A percentile compares a stretch with the other conserved stretches of the same genome.
These are phyloP conservation scores for Lecanicillium sp. DNA, from an alignment of 2,329 filamentous ascomycete species.

Conservation along the genomic window DNA sequence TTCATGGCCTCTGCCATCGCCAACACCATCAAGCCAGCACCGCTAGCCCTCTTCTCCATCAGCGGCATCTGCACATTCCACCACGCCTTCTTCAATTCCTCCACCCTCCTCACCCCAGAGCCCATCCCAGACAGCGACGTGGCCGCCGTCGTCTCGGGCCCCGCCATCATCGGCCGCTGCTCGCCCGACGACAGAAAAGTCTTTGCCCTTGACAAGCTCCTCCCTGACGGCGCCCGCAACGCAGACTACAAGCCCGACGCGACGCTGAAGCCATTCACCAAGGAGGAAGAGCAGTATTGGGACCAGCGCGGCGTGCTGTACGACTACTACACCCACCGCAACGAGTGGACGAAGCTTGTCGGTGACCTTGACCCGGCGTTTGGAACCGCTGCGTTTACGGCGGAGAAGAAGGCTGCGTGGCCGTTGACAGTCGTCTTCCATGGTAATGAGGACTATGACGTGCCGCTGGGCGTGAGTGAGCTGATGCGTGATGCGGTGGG, in stretches of 20 bases:
- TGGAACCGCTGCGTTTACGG: slow-evolving; percentile 16
- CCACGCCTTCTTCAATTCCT: slow-evolving; percentile 28
- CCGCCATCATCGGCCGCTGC: slow-evolving; percentile 15
- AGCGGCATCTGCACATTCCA: slow-evolving; percentile 27
- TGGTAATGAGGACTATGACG: slow-evolving; percentile 20
- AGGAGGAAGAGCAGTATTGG: neutral
- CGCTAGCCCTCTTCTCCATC: slow-evolving; percentile 25
- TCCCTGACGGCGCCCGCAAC: slow-evolving; percentile 19
- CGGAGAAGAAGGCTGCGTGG: slow-evolving; percentile 17
- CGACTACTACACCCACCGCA: slow-evolving; percentile 25
- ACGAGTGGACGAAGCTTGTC: slow-evolving; percentile 19
- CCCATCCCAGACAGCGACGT: slow-evolving; percentile 18
- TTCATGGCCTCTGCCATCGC: slow-evolving; percentile 21
- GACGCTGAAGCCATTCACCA: neutral
- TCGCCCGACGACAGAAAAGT: slow-evolving; percentile 8
- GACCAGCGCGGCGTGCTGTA: slow-evolving; percentile 19
- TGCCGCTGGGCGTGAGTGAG: slow-evolving; percentile 19
- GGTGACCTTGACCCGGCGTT: slow-evolving; percentile 22
- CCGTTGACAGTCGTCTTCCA: slow-evolving; percentile 27
- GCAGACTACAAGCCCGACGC: slow-evolving; percentile 10
- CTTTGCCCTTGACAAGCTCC: slow-evolving; percentile 16
- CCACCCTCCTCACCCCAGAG: slow-evolving; percentile 18
- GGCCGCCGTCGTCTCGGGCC: slow-evolving; percentile 14
- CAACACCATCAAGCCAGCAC: slow-evolving; percentile 20
- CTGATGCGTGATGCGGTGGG: slow-evolving; percentile 19